Conservation (phyloP, 163 green algal species). For the Chlorella variabilis region DNA sequence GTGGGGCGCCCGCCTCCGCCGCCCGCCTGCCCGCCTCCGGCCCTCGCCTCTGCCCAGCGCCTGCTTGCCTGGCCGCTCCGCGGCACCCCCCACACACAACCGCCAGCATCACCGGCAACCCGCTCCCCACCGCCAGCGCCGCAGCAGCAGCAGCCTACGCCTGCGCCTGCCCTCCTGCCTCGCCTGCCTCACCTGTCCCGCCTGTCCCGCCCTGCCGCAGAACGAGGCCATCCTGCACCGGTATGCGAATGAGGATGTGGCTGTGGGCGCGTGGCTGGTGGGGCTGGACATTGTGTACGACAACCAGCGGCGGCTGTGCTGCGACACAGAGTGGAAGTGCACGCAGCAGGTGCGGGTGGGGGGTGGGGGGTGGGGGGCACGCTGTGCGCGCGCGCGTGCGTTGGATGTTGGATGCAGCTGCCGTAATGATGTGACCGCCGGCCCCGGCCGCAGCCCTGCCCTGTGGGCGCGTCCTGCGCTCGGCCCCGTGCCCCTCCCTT, state of each 20-base stretch:
- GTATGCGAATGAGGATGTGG: conserved; percentile 80
- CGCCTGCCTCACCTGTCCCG: no score
- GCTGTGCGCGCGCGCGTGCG: no score
- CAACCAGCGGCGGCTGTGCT: conserved; percentile 75
- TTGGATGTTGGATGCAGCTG: no score
- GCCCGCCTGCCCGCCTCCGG: not conserved
- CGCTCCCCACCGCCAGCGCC: no score
- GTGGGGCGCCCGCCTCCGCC: not conserved
- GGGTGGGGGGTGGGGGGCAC: not conserved
- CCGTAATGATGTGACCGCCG: no score
- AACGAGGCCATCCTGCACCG: conserved; percentile 69
- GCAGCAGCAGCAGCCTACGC: not conserved
- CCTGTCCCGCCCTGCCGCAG: no score
- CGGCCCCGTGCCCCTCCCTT: no score
- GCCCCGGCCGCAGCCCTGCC: no score
- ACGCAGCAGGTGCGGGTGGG: conserved; percentile 36
- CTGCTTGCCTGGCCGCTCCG: no score
- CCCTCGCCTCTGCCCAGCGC: not conserved
- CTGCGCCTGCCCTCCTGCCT: not conserved
- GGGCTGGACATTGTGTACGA: conserved; percentile 72
- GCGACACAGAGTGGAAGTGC: conserved; percentile 57
- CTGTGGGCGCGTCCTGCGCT: no score
- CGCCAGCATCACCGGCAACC: no score
- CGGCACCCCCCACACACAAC: no score
- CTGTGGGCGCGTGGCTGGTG: conserved; percentile 75